Percentiles rank a stretch among this genome's conserved stretches.
phyloP scores from a whole-genome alignment of 108 stramenopile genomes.

The Aurantiochytrium sp. region DNA sequence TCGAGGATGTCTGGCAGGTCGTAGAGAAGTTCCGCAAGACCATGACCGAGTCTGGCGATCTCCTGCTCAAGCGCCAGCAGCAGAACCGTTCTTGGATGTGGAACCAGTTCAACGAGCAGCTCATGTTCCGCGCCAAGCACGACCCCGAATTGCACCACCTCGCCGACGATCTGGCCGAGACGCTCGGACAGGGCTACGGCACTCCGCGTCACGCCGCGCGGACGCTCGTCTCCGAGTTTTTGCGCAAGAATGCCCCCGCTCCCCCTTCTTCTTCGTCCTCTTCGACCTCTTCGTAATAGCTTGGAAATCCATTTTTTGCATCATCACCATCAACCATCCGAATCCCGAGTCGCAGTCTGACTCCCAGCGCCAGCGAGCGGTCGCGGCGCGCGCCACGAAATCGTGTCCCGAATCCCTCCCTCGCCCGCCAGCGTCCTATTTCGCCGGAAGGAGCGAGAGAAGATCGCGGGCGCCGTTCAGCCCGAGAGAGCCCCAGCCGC shows the following conservation, averaged over 20 bases:
- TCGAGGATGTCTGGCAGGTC: conserved; percentile 34
- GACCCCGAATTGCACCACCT: neutral
- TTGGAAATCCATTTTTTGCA: no score
- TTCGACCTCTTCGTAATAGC: no score
- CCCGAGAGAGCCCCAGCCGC: no score
- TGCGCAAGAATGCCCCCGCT: neutral
- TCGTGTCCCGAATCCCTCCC: no score
- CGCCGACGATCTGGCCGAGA: neutral
- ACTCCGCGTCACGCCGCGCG: conserved; percentile 16
- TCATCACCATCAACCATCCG: no score
- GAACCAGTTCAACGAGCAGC: conserved; percentile 12
- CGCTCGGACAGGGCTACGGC: neutral
- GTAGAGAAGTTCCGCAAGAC: neutral
- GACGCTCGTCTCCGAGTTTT: neutral
- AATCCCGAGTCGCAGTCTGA: no score
- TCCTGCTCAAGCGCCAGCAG: neutral
- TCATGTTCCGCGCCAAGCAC: neutral
- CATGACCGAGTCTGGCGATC: neutral
- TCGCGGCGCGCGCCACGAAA: no score
- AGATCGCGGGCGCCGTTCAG: no score
- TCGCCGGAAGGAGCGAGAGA: no score
- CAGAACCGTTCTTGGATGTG: conserved; percentile 17
- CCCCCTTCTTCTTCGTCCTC: no score
- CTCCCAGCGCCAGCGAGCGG: no score
- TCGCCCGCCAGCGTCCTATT: no score